Evolutionary conservation across 2,329 filamentous ascomycete genomes (phyloP).

Genomic region (Phaeophleospora eucalypticola): DNA sequence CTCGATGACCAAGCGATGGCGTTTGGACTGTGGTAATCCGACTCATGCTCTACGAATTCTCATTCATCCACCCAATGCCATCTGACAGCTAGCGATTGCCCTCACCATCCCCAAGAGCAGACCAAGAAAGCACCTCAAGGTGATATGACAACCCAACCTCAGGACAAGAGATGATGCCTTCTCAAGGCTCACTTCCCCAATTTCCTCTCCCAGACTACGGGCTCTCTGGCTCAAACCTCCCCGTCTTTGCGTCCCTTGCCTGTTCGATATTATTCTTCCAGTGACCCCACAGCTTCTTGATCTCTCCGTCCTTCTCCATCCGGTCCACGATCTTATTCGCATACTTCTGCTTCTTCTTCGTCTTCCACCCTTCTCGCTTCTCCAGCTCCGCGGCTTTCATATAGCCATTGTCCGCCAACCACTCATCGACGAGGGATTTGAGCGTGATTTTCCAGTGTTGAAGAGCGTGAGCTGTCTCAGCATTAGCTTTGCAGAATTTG

Average conservation of each 20-base stretch:
- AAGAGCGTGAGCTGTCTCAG: conserved; percentile 65
- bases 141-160: too few species aligned
- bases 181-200: neutral
- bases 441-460: conserved; percentile 73
- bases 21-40: too few species aligned
- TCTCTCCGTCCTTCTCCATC: conserved; percentile 58
- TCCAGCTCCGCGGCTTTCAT: conserved; percentile 56
- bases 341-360: conserved; percentile 55
- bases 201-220: conserved; percentile 4
- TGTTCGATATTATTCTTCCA: conserved; percentile 61
- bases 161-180: too few species aligned
- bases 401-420: conserved; percentile 56
- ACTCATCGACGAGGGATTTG: conserved; percentile 65
- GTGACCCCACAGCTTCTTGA: conserved; percentile 59
- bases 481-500: conserved; percentile 58
- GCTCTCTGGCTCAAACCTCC: conserved; percentile 22
- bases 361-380: conserved; percentile 58
- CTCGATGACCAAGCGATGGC: too few species aligned
- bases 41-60: too few species aligned
- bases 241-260: conserved; percentile 50
- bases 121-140: too few species aligned
- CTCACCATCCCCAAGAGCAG: too few species aligned
- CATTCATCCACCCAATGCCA: too few species aligned
- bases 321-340: conserved; percentile 61
- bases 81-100: too few species aligned